phyloP scores from a whole-genome alignment of 2,329 filamentous ascomycete genomes.

The Penicillium brevicompactum region DNA sequence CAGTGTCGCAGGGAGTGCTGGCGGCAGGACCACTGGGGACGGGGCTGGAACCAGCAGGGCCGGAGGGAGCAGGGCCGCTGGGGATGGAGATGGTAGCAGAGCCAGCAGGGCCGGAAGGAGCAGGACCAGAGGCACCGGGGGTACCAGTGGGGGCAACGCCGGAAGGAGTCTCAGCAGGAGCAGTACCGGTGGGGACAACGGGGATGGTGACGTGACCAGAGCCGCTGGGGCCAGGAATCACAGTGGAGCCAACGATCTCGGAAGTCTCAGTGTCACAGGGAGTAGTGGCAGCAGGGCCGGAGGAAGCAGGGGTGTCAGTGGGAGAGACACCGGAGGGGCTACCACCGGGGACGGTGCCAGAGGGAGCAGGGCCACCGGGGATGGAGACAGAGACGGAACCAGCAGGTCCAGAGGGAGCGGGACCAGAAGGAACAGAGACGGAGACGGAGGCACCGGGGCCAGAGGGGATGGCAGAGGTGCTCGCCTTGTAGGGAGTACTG shows the following conservation, averaged over 20 bases:
- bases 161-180: conserved; percentile 4
- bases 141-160: conserved; percentile 11
- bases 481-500: conserved; percentile 11
- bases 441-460: conserved; percentile 7
- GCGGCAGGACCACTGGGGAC: conserved; percentile 9
- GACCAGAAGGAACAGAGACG: not conserved
- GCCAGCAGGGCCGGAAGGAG: conserved; percentile 11
- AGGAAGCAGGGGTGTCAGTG: conserved; percentile 8
- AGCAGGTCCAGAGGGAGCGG: conserved; percentile 2
- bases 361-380: not conserved
- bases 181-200: not conserved
- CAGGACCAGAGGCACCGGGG: conserved; percentile 3
- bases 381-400: not conserved
- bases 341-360: not conserved
- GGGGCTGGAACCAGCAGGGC: conserved; percentile 7
- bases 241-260: conserved; percentile 5
- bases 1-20: conserved; percentile 12
- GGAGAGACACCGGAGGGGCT: conserved; percentile 5
- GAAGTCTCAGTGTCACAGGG: conserved; percentile 12
- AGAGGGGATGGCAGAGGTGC: conserved; percentile 10
- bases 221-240: conserved; percentile 2
- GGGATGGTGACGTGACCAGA: not conserved
- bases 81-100: conserved; percentile 12
- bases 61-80: conserved; percentile 9
- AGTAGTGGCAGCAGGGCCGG: conserved; percentile 8